Evolutionary conservation across 208 protist genomes (phyloP), one percentile per base, ranked within the genome.

Genomic region (Entamoeba histolytica): DNA sequence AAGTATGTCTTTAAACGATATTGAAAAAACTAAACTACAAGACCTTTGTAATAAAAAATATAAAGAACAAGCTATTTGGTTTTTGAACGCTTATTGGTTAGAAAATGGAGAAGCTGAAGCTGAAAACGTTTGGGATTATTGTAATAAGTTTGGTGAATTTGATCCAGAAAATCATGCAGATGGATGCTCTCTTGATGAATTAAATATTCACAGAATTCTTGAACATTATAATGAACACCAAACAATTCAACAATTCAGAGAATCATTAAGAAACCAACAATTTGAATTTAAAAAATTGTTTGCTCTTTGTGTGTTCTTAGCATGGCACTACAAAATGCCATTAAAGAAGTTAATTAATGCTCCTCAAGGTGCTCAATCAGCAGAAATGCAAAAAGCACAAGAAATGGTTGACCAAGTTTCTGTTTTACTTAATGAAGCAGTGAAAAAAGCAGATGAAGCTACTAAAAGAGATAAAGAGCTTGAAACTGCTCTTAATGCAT

Each of bases 21-120:
- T 1, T 44, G 91, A 92, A 19, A 47, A 92, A 31, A 50, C 91
- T 31, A 92, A 92, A 47, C 1, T 92, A 23, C 91, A 92, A 92
- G 19, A 47, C 14, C n/a, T 92, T 92, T 92, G 39, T 31, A 92
- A 49, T 14, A 51, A 51, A n/a, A 92, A 47, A 23, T 92, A 92
- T n/a, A 92, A 92, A 47, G 91, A 92, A 49, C 91, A 92, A 49
- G 91, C 91, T 12, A 50, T 92, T 49, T 92, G 91, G 91, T 92
- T 92, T 47, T 92, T 92, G 31, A 92, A 92, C 5, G 91, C 91
- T 49, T 92, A 51, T 49, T 92, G 91, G 91, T 12, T 31, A 50
- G 91, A 50, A 49, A 50, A 50, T 51, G 49, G 35, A 19, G 91
- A 92, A 23, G 91, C 91, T 92, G 44, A 50, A 47, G 91, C 91